Conservation (phyloP, 768 basidiomycete genomes). For the Fomitopsis serialis region DNA sequence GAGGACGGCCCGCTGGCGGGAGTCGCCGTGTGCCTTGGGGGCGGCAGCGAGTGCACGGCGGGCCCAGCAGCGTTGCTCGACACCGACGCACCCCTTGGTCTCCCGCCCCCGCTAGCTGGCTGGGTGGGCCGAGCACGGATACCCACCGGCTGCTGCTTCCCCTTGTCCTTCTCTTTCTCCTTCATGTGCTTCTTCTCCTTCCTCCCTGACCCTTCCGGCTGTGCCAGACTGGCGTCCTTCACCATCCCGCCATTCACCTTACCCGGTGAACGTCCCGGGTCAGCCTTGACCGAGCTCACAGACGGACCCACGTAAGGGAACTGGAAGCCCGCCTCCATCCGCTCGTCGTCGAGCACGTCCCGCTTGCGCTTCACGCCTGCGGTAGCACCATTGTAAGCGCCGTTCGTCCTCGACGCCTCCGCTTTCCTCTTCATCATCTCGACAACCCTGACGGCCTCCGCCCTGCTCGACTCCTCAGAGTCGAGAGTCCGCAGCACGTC, state of each 20-base stretch:
- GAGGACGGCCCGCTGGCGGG: background rate
- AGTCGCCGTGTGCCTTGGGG: background rate
- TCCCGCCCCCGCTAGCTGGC: background rate
- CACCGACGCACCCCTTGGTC: slow-evolving; percentile 11
- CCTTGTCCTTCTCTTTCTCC: slow-evolving; percentile 33
- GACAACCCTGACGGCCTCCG: slow-evolving; percentile 35
- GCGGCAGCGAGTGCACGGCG: background rate
- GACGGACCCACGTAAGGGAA: slow-evolving; percentile 38
- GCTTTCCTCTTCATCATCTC: slow-evolving; percentile 37
- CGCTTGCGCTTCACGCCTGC: slow-evolving; percentile 41
- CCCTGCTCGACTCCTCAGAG: slow-evolving; percentile 25
- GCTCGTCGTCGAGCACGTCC: slow-evolving; percentile 32
- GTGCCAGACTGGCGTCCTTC: background rate
- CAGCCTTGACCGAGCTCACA: slow-evolving; percentile 22
- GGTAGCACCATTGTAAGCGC: slow-evolving; percentile 9
- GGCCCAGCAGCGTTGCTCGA: slow-evolving; percentile 6
- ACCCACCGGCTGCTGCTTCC: slow-evolving; percentile 29
- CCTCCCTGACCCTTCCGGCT: slow-evolving; percentile 1
- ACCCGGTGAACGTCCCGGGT: slow-evolving; percentile 7
- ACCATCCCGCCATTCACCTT: slow-evolving; percentile 1
- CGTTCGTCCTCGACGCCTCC: slow-evolving; percentile 24
- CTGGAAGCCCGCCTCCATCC: slow-evolving; percentile 28
- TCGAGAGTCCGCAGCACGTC: slow-evolving; percentile 35
- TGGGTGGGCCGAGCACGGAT: slow-evolving; percentile 39
- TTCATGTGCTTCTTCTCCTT: slow-evolving; percentile 17